Evolutionary conservation across 2,329 filamentous ascomycete genomes (phyloP), one percentile per base, ranked within the genome.

Genomic region (Diaporthe ampelina): DNA sequence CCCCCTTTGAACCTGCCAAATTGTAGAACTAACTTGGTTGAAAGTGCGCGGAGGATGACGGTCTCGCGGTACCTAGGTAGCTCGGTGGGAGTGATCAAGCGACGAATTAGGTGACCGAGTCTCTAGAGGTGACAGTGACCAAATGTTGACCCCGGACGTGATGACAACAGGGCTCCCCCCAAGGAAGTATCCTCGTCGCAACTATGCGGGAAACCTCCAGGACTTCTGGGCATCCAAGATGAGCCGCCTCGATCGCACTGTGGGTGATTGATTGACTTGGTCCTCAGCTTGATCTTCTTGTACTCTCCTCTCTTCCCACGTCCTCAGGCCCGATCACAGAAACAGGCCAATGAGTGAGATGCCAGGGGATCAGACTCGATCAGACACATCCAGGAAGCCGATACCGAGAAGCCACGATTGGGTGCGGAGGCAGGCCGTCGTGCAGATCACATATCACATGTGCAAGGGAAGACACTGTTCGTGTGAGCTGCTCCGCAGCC

Each of bases 361-460:
- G n/a, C 48, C 10, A 50, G 48, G 48, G 11, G 11, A 19, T 29
- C 29, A 26, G 37, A 17, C 37, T 61, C 15, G n/a, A 43, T 15
- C 37, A 24, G 37, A 45, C 37, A 21, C 58, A n/a, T 24, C 13
- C n/a, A 45, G 13, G 17, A 48, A 67, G 17, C 29, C 7, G 11
- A 45, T 24, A 19, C 61, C 29, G 26, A 17, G 17, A 21, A 32
- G 9, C 1, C 21, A 50, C 43, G 4, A 37, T 21, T 50, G 19
- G 19, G 13, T 37, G 13, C 19, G 29, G 43, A 50, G 40, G 43
- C 29, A 24, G 11, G 58, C 24, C 37, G 24, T 61, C 17, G 58
- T 37, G 37, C 58, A 45, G n/a, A 67, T 50, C 61, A 13, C 29
- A 35, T 35, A 67, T 67, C 11, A 67, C 43, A 65, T 35, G 13